Evolutionary conservation across 1,139 yeast genomes (phyloP), one percentile per base, ranked within the genome.

Genomic region (Candida buenavistaensis): DNA sequence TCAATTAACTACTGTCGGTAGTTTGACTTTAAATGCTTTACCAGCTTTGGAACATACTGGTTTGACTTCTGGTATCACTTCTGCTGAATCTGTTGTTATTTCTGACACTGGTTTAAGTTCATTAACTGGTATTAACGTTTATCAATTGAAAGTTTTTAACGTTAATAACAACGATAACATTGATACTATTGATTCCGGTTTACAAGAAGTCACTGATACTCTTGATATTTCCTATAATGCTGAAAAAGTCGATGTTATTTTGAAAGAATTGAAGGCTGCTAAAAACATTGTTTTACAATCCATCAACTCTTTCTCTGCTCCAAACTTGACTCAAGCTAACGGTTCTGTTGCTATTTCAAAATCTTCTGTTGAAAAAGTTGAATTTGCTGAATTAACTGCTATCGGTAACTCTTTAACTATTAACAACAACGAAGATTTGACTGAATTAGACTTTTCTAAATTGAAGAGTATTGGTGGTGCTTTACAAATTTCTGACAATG

Each of bases 151-250:
- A 59, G 71, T 72, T 42, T 86, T 89, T 73, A 77, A 89, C 72
- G 78, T 92, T 55, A 90, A 89, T 88, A 92, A 92, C 83, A 74
- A 75, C 58, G 73, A 72, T 61, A 78, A 90, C 53, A 73, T 71
- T 57, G 68, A 69, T 51, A 66, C 85, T 44, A 74, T 84, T 52
- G 78, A 84, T 59, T 80, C 90, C 36, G 80, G 80, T 50, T 78
- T 92, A 62, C 65, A 79, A 62, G 67, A 82, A 46, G 95, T 89
- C 47, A 78, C 92, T 46, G 78, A 78, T 61, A 62, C 80, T 47
- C 72, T 92, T 55, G 80, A 82, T 52, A 80, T 92, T 59, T 79
- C 96, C 46, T 84, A 76, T 75, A 92, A 92, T 72, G 86, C 95
- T 55, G 82, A 80, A 45, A 68, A 77, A 44, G 83, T 84, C 44